Conservation (phyloP, 2,329 filamentous ascomycete genomes). For the Neopestalotiopsis rosae region DNA sequence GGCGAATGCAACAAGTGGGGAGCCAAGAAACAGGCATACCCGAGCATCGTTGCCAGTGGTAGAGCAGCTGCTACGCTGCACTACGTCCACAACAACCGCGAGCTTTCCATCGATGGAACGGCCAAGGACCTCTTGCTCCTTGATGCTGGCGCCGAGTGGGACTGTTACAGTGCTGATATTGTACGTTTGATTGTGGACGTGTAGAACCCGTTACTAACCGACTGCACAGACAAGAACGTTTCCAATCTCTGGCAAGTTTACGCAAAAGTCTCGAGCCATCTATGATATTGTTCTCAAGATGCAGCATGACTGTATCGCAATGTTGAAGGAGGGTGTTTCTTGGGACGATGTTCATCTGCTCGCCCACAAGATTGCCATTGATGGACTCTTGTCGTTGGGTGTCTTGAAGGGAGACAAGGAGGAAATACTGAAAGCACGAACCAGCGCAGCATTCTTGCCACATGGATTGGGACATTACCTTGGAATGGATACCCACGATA, state of each 20-base stretch:
- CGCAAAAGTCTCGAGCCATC: conserved; percentile 71
- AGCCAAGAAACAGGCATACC: conserved; percentile 84
- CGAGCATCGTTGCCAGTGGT: conserved; percentile 83
- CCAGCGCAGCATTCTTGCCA: conserved; percentile 90
- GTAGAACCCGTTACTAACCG: background rate
- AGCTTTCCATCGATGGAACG: conserved; percentile 47
- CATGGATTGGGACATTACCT: conserved; percentile 91
- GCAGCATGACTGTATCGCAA: conserved; percentile 78
- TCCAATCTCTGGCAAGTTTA: conserved; percentile 76
- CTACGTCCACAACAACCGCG: conserved; percentile 80
- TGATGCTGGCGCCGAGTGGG: conserved; percentile 81
- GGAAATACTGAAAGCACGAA: conserved; percentile 77
- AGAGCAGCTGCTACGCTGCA: conserved; percentile 84
- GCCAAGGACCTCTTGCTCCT: conserved; percentile 81
- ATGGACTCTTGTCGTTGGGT: conserved; percentile 76
- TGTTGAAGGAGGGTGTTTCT: conserved; percentile 73
- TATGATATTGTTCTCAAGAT: conserved; percentile 87
- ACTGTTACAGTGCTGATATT: conserved; percentile 74
- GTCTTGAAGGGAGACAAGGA: conserved; percentile 72
- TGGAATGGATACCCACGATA: conserved; percentile 92
- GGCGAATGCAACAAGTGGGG: conserved; percentile 77
- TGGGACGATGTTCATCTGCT: conserved; percentile 85
- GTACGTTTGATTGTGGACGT: conserved; percentile 42
- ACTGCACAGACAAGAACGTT: conserved; percentile 78
- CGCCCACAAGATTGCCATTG: conserved; percentile 82